Evolutionary conservation across 2,329 filamentous ascomycete species (phyloP).

Genomic region (Pyricularia sp.): DNA sequence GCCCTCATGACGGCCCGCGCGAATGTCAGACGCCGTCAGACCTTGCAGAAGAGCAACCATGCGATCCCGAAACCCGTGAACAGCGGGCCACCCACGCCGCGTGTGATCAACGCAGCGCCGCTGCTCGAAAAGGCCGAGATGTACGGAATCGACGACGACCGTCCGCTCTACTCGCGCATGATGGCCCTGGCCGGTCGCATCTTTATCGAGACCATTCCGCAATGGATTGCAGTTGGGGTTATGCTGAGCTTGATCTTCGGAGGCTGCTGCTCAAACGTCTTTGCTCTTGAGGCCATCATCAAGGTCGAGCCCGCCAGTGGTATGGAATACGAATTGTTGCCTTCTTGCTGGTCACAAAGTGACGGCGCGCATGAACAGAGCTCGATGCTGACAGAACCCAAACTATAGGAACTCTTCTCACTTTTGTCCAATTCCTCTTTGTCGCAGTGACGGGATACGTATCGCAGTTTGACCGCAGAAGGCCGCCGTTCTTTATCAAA

Average conservation of each 20-base stretch:
- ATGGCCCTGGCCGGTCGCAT: constrained; percentile 38
- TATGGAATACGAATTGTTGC: constrained; percentile 20
- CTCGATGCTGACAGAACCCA: background rate
- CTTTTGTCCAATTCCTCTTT: constrained; percentile 79
- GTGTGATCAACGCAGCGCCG: constrained; percentile 40
- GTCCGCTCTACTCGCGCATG: constrained; percentile 33
- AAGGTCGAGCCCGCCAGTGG: constrained; percentile 83
- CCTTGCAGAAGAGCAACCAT: constrained; percentile 17
- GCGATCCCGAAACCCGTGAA: constrained; percentile 17
- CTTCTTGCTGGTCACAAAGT: background rate
- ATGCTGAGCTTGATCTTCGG: constrained; percentile 87
- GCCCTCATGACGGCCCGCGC: constrained; percentile 28
- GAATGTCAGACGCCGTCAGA: constrained; percentile 29
- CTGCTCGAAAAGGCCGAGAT: constrained; percentile 41
- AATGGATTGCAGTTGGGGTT: constrained; percentile 47
- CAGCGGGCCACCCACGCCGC: constrained; percentile 24
- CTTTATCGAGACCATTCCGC: constrained; percentile 45
- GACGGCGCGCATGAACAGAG: background rate
- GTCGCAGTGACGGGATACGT: constrained; percentile 68
- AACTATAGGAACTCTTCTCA: constrained; percentile 60
- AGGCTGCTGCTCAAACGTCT: constrained; percentile 59
- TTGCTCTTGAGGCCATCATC: constrained; percentile 86
- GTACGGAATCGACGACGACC: constrained; percentile 40
- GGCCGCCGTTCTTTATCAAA: constrained; percentile 59
- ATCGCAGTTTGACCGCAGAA: constrained; percentile 56